Percentiles rank a stretch among this genome's conserved stretches.
Evolutionary conservation across 2,329 filamentous ascomycete species (phyloP).

Genomic region (Truncatella angustata): DNA sequence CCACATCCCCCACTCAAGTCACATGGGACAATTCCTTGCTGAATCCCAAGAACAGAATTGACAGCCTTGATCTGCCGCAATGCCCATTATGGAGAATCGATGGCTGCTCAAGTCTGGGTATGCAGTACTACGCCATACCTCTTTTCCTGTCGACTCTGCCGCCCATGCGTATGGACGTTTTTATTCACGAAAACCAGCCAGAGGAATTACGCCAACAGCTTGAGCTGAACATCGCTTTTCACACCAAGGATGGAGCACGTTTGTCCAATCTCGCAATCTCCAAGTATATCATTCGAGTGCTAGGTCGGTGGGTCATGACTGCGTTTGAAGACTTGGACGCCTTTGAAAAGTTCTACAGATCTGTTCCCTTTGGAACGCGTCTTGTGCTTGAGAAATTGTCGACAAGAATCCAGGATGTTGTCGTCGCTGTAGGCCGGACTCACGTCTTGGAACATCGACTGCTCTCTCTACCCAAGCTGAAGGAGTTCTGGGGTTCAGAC

Average conservation of each 20-base stretch:
- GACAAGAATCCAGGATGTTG: conserved; percentile 42
- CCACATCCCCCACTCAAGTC: conserved; percentile 6
- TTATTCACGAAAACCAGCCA: conserved; percentile 50
- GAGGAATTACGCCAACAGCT: conserved; percentile 43
- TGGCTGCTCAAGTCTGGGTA: conserved; percentile 55
- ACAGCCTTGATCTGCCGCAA: conserved; percentile 47
- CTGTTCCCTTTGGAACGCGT: conserved; percentile 55
- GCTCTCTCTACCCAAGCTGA: conserved; percentile 40
- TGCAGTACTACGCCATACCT: conserved; percentile 56
- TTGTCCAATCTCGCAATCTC: conserved; percentile 50
- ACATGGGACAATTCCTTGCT: conserved; percentile 49
- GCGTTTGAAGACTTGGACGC: conserved; percentile 27
- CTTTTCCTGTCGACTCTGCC: conserved; percentile 44
- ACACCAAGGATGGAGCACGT: conserved; percentile 49
- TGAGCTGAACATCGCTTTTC: conserved; percentile 51
- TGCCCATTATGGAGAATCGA: conserved; percentile 57
- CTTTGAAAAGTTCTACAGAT: conserved; percentile 37
- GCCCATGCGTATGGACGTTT: conserved; percentile 57
- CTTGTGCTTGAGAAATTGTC: conserved; percentile 54
- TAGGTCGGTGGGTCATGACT: conserved; percentile 48
- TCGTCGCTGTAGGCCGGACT: conserved; percentile 46
- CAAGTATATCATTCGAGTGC: conserved; percentile 50
- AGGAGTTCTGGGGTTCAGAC: conserved; percentile 40
- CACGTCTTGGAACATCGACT: conserved; percentile 54
- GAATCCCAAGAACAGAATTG: conserved; percentile 61